These are phyloP conservation scores for Elaeagnus macrophylla DNA, from an alignment of 306 rosid genomes.

Conservation along the genomic window DNA sequence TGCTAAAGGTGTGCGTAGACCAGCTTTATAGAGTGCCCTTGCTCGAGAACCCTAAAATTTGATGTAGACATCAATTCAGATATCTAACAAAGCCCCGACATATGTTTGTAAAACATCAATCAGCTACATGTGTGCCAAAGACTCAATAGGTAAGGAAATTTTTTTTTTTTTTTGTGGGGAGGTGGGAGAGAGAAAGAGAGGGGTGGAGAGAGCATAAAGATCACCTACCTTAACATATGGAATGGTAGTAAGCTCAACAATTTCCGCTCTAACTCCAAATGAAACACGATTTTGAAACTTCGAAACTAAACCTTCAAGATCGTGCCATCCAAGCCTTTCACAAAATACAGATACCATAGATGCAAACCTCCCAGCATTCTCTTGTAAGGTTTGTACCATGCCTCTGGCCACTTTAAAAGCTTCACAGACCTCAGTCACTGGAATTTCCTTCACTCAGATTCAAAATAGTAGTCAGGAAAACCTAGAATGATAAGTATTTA, in stretches of 20 bases:
- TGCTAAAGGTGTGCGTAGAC: slow-evolving; percentile 78
- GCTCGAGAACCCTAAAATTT: slow-evolving; percentile 87
- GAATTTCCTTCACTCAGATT: slow-evolving; percentile 61
- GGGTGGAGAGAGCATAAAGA: neutral
- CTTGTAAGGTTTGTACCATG: slow-evolving; percentile 94
- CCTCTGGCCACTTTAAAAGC: slow-evolving; percentile 93
- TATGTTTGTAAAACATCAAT: slow-evolving; percentile 9
- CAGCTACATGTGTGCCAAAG: slow-evolving; percentile 10
- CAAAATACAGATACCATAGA: slow-evolving; percentile 91
- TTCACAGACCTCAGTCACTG: slow-evolving; percentile 79
- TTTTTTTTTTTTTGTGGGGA: no score
- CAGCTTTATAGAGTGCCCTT: slow-evolving; percentile 92
- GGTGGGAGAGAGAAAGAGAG: neutral
- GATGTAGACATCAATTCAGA: slow-evolving; percentile 7
- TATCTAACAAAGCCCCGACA: slow-evolving; percentile 2
- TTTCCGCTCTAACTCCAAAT: slow-evolving; percentile 89
- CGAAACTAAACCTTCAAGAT: slow-evolving; percentile 79
- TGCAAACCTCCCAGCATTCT: slow-evolving; percentile 97
- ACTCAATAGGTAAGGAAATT: neutral
- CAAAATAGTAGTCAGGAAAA: slow-evolving; percentile 1
- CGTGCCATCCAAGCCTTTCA: slow-evolving; percentile 97
- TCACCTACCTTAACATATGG: slow-evolving; percentile 68
- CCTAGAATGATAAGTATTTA: slow-evolving; percentile 12
- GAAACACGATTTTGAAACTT: slow-evolving; percentile 95
- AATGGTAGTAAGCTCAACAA: slow-evolving; percentile 91